These are phyloP conservation scores for Epithemia pelagica DNA, from an alignment of 108 stramenopile genomes.

Conservation along the genomic window DNA sequence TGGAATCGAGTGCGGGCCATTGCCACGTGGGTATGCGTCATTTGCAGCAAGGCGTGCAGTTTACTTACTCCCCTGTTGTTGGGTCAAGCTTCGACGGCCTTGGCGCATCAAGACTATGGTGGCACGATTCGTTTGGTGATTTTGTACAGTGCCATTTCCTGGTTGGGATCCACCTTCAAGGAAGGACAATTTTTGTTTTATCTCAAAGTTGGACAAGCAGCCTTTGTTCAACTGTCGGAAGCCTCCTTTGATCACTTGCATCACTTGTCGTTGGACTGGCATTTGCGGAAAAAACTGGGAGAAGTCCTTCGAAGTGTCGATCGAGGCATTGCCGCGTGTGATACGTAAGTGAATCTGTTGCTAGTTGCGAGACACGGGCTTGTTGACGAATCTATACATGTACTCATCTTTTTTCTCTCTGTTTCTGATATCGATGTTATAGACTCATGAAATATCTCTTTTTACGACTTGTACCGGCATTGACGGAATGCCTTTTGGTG, in stretches of 20 bases:
- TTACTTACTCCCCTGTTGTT: slow-evolving; percentile 79
- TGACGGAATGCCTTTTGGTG: slow-evolving; percentile 85
- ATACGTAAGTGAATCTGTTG: slow-evolving; percentile 34
- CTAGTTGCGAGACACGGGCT: neutral
- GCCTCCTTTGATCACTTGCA: slow-evolving; percentile 88
- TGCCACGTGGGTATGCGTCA: slow-evolving; percentile 90
- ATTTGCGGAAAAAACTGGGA: slow-evolving; percentile 90
- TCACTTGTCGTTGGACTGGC: slow-evolving; percentile 89
- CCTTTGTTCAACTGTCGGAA: slow-evolving; percentile 90
- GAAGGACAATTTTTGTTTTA: slow-evolving; percentile 90
- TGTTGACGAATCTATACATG: neutral
- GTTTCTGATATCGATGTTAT: neutral
- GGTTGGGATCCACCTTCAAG: slow-evolving; percentile 65
- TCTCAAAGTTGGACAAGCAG: slow-evolving; percentile 93
- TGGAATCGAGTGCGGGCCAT: slow-evolving; percentile 81
- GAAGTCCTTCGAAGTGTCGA: slow-evolving; percentile 92
- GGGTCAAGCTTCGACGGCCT: slow-evolving; percentile 78
- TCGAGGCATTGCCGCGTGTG: slow-evolving; percentile 83
- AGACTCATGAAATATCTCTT: slow-evolving; percentile 88
- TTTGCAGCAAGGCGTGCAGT: slow-evolving; percentile 71
- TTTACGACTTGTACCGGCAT: slow-evolving; percentile 86
- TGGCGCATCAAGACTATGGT: slow-evolving; percentile 67
- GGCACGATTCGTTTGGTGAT: slow-evolving; percentile 42
- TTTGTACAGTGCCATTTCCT: slow-evolving; percentile 58
- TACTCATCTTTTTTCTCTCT: neutral